Conservation (phyloP, 2,329 filamentous ascomycete genomes). For the Colletotrichum theobromicola region DNA sequence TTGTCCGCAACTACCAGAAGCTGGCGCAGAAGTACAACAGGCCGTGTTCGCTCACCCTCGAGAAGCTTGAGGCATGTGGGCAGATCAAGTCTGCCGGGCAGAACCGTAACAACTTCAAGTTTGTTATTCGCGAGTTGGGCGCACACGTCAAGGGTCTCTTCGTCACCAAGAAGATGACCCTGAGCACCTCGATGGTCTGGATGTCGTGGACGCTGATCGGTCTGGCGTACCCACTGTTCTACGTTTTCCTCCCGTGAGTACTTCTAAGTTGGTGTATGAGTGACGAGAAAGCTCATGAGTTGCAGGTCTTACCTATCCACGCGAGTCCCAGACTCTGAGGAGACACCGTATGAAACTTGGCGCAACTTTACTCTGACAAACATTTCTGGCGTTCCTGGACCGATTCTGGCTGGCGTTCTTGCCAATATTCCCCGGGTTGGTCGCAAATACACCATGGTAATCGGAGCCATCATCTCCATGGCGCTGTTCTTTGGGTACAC, state of each 20-base stretch:
- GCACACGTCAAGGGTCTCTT: slow-evolving; percentile 71
- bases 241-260: slow-evolving; percentile 70
- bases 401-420: slow-evolving; percentile 72
- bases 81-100: slow-evolving; percentile 39
- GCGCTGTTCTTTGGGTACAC: slow-evolving; percentile 80
- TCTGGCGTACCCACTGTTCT: slow-evolving; percentile 76
- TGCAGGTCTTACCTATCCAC: slow-evolving; percentile 6
- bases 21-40: slow-evolving; percentile 44
- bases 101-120: background rate
- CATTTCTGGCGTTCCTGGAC: slow-evolving; percentile 70
- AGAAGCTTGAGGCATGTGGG: slow-evolving; percentile 50
- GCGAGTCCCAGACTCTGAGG: background rate
- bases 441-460: slow-evolving; percentile 67
- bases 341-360: slow-evolving; percentile 57
- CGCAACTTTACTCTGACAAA: slow-evolving; percentile 77
- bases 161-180: slow-evolving; percentile 60
- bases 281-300: background rate
- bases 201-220: slow-evolving; percentile 74
- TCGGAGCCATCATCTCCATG: slow-evolving; percentile 71
- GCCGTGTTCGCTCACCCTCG: slow-evolving; percentile 42
- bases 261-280: background rate
- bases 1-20: slow-evolving; percentile 46
- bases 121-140: slow-evolving; percentile 1
- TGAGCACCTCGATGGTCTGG: slow-evolving; percentile 71
- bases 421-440: slow-evolving; percentile 64